Percentiles rank a stretch among this genome's conserved stretches.
These are phyloP conservation scores for Talinum fruticosum DNA, from an alignment of 148 eudicot species.

Conservation along the genomic window DNA sequence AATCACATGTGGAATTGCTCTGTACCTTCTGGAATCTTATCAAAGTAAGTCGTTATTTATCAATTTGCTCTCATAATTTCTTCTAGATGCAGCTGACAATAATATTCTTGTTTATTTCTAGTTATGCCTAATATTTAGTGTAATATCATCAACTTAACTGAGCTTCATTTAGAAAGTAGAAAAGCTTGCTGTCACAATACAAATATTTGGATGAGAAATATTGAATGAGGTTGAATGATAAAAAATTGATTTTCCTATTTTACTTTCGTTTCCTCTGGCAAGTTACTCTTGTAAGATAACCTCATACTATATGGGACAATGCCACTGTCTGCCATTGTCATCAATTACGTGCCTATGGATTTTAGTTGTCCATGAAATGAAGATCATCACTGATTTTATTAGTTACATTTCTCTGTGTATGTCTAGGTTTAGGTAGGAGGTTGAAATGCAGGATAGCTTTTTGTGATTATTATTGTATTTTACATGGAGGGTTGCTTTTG, in stretches of 20 bases:
- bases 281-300: no score
- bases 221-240: not conserved
- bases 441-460: no score
- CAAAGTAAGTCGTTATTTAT: slow-evolving; percentile 46
- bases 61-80: not conserved
- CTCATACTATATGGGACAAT: no score
- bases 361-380: no score
- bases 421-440: no score
- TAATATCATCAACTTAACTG: not conserved
- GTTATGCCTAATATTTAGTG: not conserved
- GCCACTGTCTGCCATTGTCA: no score
- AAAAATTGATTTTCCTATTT: not conserved
- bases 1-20: slow-evolving; percentile 78
- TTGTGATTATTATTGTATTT: no score
- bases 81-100: not conserved
- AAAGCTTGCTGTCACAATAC: not conserved
- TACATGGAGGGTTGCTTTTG: no score
- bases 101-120: not conserved
- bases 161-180: not conserved
- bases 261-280: not conserved
- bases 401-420: no score
- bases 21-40: slow-evolving; percentile 67
- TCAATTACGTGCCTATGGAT: no score
- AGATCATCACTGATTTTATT: no score
- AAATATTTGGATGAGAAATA: not conserved